Conservation (phyloP, 2,329 filamentous ascomycete genomes). For the Penicillium concentricum region DNA sequence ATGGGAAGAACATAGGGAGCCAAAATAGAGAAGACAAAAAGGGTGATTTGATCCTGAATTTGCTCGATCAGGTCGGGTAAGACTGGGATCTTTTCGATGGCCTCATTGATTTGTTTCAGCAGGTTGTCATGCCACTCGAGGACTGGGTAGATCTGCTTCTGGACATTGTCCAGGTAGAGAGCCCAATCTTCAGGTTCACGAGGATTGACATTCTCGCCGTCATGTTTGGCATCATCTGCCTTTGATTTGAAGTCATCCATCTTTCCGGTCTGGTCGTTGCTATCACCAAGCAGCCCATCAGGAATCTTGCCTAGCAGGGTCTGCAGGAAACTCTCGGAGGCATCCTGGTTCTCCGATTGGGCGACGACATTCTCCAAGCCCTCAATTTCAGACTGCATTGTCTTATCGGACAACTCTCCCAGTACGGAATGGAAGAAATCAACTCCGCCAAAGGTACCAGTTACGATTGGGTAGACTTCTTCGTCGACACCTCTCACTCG, state of each 20-base stretch:
- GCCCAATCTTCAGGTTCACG: slow-evolving; percentile 83
- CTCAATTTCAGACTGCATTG: slow-evolving; percentile 86
- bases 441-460: slow-evolving; percentile 90
- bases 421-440: slow-evolving; percentile 90
- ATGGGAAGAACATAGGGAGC: slow-evolving; percentile 85
- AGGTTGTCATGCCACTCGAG: slow-evolving; percentile 89
- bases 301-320: slow-evolving; percentile 80
- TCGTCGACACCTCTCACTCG: slow-evolving; percentile 64
- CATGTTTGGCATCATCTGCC: slow-evolving; percentile 70
- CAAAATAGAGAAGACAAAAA: slow-evolving; percentile 89
- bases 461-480: slow-evolving; percentile 77
- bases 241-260: slow-evolving; percentile 78
- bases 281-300: slow-evolving; percentile 72
- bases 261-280: slow-evolving; percentile 63
- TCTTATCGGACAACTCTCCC: slow-evolving; percentile 77
- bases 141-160: slow-evolving; percentile 79
- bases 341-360: slow-evolving; percentile 57
- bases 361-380: slow-evolving; percentile 81
- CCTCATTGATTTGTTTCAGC: slow-evolving; percentile 72
- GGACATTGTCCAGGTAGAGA: slow-evolving; percentile 69
- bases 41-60: slow-evolving; percentile 79
- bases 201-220: slow-evolving; percentile 71
- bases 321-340: slow-evolving; percentile 72
- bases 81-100: slow-evolving; percentile 81
- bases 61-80: slow-evolving; percentile 83